These are phyloP conservation scores for Diddensiella caesifluorescens DNA, from an alignment of 805 yeast species.

Conservation along the genomic window DNA sequence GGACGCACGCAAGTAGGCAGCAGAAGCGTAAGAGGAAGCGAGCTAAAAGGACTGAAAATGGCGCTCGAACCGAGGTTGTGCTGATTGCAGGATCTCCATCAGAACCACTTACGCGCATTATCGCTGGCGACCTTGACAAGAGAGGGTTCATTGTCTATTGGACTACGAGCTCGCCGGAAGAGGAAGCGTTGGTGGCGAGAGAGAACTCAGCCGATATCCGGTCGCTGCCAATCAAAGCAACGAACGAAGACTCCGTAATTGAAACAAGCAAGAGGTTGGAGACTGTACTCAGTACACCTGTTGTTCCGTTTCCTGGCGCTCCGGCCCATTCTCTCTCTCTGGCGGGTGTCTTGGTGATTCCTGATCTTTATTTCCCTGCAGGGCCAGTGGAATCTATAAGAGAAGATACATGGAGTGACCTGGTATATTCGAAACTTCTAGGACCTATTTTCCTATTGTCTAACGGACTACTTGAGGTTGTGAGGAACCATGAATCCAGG, in stretches of 20 bases:
- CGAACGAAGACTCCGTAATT: slow-evolving; percentile 39
- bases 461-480: slow-evolving; percentile 50
- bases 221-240: slow-evolving; percentile 50
- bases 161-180: slow-evolving; percentile 57
- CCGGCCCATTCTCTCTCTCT: slow-evolving; percentile 50
- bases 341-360: slow-evolving; percentile 63
- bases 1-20: slow-evolving; percentile 7
- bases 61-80: slow-evolving; percentile 72
- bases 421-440: slow-evolving; percentile 42
- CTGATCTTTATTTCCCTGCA: slow-evolving; percentile 60
- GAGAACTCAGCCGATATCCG: slow-evolving; percentile 67
- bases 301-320: slow-evolving; percentile 55
- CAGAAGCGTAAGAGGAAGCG: slow-evolving; percentile 35
- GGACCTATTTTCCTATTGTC: slow-evolving; percentile 48
- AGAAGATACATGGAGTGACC: slow-evolving; percentile 45
- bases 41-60: slow-evolving; percentile 59
- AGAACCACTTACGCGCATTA: slow-evolving; percentile 62
- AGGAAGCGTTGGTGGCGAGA: slow-evolving; percentile 41
- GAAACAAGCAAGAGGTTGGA: slow-evolving; percentile 47
- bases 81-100: slow-evolving; percentile 71
- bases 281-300: slow-evolving; percentile 46
- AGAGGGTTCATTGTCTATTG: slow-evolving; percentile 80
- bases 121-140: slow-evolving; percentile 68
- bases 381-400: slow-evolving; percentile 62
- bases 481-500: slow-evolving; percentile 46